These are phyloP conservation scores for Apocynum venetum DNA, from an alignment of 257 asterid genomes.

Conservation along the genomic window DNA sequence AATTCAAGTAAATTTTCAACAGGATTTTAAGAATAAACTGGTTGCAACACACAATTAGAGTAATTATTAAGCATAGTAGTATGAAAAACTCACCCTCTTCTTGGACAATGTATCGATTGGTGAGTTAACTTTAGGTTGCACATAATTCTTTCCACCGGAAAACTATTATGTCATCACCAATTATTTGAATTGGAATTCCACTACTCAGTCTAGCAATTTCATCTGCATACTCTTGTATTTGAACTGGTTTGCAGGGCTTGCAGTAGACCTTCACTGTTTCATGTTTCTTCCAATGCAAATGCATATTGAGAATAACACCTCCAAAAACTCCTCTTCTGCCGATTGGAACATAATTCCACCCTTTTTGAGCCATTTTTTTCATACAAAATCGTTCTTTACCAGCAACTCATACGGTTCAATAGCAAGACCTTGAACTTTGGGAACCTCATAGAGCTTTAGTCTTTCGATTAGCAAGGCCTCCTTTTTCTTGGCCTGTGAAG, in stretches of 20 bases:
- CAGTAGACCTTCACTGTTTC: conserved; percentile 91
- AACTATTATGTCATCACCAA: conserved; percentile 72
- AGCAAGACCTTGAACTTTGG: conserved; percentile 79
- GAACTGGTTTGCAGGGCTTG: conserved; percentile 89
- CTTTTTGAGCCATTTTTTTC: conserved; percentile 90
- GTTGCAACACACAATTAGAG: not conserved
- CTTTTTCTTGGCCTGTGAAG: conserved; percentile 67
- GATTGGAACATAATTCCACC: conserved; percentile 88
- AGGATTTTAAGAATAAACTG: not conserved
- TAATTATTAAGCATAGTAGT: conserved; percentile 5
- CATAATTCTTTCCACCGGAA: conserved; percentile 81
- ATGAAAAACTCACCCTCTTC: conserved; percentile 52
- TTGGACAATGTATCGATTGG: conserved; percentile 88
- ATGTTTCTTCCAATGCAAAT: conserved; percentile 95
- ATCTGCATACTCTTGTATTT: conserved; percentile 59
- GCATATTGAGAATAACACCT: conserved; percentile 97
- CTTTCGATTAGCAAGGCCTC: conserved; percentile 74
- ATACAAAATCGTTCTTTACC: conserved; percentile 85
- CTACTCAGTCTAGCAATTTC: conserved; percentile 90
- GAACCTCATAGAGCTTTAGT: conserved; percentile 76
- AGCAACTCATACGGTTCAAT: conserved; percentile 66
- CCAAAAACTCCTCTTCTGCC: conserved; percentile 93
- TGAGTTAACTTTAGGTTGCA: conserved; percentile 90
- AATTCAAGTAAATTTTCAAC: not conserved
- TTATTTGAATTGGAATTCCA: conserved; percentile 73